Evolutionary conservation across 345 rosid species (phyloP).

Genomic region (Salix koriyanagi): DNA sequence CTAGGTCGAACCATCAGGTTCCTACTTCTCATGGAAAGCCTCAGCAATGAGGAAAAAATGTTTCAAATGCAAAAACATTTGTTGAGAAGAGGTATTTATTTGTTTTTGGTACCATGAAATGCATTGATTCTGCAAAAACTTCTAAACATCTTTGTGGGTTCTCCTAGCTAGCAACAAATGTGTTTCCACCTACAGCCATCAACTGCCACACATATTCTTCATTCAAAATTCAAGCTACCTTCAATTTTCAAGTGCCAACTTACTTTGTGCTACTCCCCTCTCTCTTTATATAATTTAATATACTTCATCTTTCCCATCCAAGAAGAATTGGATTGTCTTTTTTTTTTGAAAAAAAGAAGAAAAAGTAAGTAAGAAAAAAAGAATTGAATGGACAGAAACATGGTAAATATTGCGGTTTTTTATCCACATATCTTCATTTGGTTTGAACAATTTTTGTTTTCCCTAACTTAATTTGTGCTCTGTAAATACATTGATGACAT

Average conservation of each 20-base stretch:
- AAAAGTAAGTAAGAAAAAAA: no score
- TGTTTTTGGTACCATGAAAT: neutral
- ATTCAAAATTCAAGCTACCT: neutral
- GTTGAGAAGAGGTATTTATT: slow-evolving; percentile 81
- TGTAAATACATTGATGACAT: slow-evolving; percentile 82
- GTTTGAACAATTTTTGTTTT: neutral
- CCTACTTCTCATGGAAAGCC: no score
- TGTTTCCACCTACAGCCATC: neutral
- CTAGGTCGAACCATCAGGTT: no score
- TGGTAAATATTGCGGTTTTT: neutral
- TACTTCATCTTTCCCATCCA: no score
- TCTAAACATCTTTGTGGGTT: neutral
- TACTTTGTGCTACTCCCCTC: neutral
- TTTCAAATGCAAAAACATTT: slow-evolving; percentile 88
- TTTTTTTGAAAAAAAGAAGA: no score
- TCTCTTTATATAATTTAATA: neutral
- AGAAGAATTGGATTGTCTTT: no score
- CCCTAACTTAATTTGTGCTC: neutral
- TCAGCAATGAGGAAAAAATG: no score
- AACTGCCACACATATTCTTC: neutral
- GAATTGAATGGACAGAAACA: neutral
- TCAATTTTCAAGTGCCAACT: neutral
- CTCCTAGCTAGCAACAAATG: neutral
- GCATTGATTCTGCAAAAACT: neutral
- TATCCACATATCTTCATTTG: neutral